Base-by-base conservation (phyloP, 148 eudicot genomes). In the Salicornia ramosissima region DNA sequence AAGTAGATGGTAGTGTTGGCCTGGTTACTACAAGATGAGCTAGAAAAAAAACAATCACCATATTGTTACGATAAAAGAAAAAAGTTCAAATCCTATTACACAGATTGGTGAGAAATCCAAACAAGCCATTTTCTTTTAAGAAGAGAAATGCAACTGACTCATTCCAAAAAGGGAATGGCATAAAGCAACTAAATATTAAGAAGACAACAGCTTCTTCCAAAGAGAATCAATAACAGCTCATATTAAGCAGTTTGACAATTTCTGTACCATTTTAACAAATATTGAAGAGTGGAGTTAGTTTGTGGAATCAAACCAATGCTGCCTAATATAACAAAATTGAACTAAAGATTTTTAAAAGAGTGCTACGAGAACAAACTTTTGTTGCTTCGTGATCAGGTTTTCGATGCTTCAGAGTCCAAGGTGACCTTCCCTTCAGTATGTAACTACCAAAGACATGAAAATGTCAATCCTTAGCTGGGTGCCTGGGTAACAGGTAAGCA, bases 301-400 rank as follows among this genome's bases (percentile, higher is more conserved):
- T 25, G 30, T 9, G 49, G 49, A 45, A 0, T 52, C 7, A 5
- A 64, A 52, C 28, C 56, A 7, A 52, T 51, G 21, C 8, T 52
- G 56, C 6, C 8, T 52, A 0, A 51, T n/a, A 52, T 52, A 52
- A 6, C 18, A 42, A 42, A 42, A n/a, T n/a, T n/a, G n/a, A n/a
- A 55, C 25, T 67, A 40, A 62, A 13, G 39, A 70, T 56, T 47
- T 49, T 18, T 36, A 47, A 12, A n/a, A 28, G 39, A 8, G 26
- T 42, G 70, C 15, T 72, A 72, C 88, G 75, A n/a, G n/a, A n/a
- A n/a, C n/a, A n/a, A 61, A 94, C 98, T 39, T 82, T 74, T 64
- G 91, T 94, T 65, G 96, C 82, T 79, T 87, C 85, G 70, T 88
- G 92, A 80, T 94, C 98, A 63, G 96, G 92, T 79, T 82, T 87